Base-by-base conservation (phyloP, 225 moss, liverwort and hornwort species). In the Pleurozium schreberi region DNA sequence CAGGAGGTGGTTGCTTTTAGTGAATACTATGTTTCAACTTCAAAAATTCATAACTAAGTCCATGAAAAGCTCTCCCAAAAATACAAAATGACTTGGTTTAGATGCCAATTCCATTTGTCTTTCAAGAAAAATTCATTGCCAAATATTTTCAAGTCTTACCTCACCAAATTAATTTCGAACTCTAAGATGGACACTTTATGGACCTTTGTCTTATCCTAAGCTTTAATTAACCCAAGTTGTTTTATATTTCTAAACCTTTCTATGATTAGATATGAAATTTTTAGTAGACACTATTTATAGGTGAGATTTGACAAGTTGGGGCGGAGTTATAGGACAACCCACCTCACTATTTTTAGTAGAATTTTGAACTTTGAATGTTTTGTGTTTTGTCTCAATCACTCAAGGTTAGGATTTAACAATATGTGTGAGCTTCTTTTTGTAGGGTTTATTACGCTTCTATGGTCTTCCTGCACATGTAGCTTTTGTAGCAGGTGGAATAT, bases 361-460 rank as follows among this genome's bases (percentile, higher is more conserved):
- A 64, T 74, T 65, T 73, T 31, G 3, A 53, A 33, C 20, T 43
- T 38, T 62, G 8, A 33, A 33, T 43, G 34, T 11, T 43, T n/a
- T 19, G 33, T 34, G 36, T 34, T 62, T 69, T 10, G 13, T 33
- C 42, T 63, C 25, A 19, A 34, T 42, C 7, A 43, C 18, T 42
- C n/a, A 27, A 31, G 14, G 58, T 73, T 70, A 27, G 17, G 45
- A 11, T 61, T 59, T 85, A 59, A 85, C 6, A 2, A 4, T 21
- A 26, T 0, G 10, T 69, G 52, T 23, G 14, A 78, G 25, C 38
- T 43, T 57, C 49, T 79, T 75, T 26, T 89, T 86, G 86, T 88
- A 95, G 95, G 94, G 94, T 53, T 85, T 95, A 16, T 43, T 95
- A 14, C 89, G 86, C 20, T 95, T 93, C 86, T 95, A 95, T 85